Evolutionary conservation across 108 stramenopile genomes (phyloP).

Genomic region (Pseudonitzschia delicatissima): DNA sequence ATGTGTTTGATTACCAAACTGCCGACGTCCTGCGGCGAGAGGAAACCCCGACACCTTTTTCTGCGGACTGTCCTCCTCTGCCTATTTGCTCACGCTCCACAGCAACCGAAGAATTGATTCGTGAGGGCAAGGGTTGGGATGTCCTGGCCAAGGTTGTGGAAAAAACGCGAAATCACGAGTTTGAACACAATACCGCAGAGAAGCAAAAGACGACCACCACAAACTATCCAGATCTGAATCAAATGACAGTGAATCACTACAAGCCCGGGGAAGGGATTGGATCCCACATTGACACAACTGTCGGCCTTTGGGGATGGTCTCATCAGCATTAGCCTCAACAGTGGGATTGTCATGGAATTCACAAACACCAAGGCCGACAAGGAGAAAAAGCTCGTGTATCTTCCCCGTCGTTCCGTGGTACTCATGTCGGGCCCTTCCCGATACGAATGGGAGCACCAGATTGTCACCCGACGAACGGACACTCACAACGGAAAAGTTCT

Average conservation of each 20-base stretch:
- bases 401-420: constrained; percentile 68
- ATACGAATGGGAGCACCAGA: constrained; percentile 86
- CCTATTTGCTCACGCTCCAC: constrained; percentile 26
- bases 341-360: constrained; percentile 89
- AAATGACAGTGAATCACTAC: constrained; percentile 87
- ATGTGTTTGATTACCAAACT: constrained; percentile 90
- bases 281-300: constrained; percentile 82
- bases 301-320: constrained; percentile 86
- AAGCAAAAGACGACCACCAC: neutral
- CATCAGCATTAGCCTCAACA: constrained; percentile 69
- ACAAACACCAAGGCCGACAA: constrained; percentile 32
- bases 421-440: constrained; percentile 76
- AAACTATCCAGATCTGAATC: constrained; percentile 61
- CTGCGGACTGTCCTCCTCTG: constrained; percentile 49
- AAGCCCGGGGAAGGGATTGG: constrained; percentile 85
- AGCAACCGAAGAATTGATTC: constrained; percentile 36
- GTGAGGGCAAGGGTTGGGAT: constrained; percentile 68
- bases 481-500: constrained; percentile 63
- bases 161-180: constrained; percentile 41
- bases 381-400: constrained; percentile 68
- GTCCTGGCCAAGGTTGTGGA: constrained; percentile 68
- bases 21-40: constrained; percentile 71
- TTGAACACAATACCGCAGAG: constrained; percentile 9
- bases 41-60: neutral
- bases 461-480: constrained; percentile 85